These are phyloP conservation scores for Diaporthe sp. DNA, from an alignment of 2,329 filamentous ascomycete species.

Conservation along the genomic window DNA sequence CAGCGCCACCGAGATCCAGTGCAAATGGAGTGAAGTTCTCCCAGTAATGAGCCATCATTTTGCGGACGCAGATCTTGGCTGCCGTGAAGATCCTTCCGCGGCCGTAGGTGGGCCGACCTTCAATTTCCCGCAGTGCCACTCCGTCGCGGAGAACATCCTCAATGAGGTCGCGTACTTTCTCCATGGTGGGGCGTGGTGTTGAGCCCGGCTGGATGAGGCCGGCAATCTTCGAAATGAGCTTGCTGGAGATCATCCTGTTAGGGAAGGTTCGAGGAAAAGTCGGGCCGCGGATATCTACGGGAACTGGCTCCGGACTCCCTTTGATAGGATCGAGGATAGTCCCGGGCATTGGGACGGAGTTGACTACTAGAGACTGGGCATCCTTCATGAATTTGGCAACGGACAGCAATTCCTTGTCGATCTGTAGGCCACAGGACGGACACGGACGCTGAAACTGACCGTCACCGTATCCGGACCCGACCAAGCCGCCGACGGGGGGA, in stretches of 20 bases:
- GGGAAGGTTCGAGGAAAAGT: slow-evolving; percentile 62
- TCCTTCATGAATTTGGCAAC: slow-evolving; percentile 73
- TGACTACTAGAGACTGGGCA: slow-evolving; percentile 58
- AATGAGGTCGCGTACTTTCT: slow-evolving; percentile 63
- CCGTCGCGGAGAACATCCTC: slow-evolving; percentile 57
- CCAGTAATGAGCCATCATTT: slow-evolving; percentile 80
- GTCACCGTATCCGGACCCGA: slow-evolving; percentile 73
- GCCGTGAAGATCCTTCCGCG: slow-evolving; percentile 41
- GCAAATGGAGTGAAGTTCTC: slow-evolving; percentile 74
- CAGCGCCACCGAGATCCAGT: slow-evolving; percentile 74
- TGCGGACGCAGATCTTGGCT: slow-evolving; percentile 64
- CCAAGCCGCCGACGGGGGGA: slow-evolving; percentile 44
- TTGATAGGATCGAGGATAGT: slow-evolving; percentile 69
- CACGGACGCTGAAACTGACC: slow-evolving; percentile 65
- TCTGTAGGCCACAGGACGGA: slow-evolving; percentile 58
- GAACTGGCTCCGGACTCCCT: slow-evolving; percentile 61
- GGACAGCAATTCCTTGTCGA: slow-evolving; percentile 71
- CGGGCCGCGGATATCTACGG: slow-evolving; percentile 37
- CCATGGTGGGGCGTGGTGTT: slow-evolving; percentile 58
- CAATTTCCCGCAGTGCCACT: slow-evolving; percentile 55
- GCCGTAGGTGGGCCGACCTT: slow-evolving; percentile 44
- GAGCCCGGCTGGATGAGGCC: slow-evolving; percentile 50
- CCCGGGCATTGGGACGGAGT: slow-evolving; percentile 72
- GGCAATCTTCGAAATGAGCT: slow-evolving; percentile 57
- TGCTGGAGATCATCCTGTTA: slow-evolving; percentile 66